phyloP scores from a whole-genome alignment of 768 basidiomycete genomes.

The Boletales sp. region DNA sequence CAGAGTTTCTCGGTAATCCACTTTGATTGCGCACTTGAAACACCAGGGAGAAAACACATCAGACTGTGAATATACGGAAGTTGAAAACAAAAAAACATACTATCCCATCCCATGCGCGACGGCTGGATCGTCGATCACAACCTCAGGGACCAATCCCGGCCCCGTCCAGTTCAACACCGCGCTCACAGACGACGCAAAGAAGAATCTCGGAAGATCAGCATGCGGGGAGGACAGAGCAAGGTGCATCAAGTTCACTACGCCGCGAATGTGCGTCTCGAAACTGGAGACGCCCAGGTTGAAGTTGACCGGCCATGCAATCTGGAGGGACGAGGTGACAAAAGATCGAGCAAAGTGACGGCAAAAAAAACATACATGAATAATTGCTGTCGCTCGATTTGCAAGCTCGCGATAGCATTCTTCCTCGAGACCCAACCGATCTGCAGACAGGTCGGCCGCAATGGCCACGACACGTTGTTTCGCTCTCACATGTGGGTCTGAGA shows the following conservation, averaged over 20 bases:
- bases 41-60: too few relatives aligned
- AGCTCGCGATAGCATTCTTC: conserved; percentile 35
- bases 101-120: conserved; percentile 33
- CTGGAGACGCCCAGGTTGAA: conserved; percentile 40
- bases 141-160: conserved; percentile 18
- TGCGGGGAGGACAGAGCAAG: conserved; percentile 40
- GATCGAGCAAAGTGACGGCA: too few relatives aligned
- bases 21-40: conserved; percentile 31
- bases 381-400: conserved; percentile 34
- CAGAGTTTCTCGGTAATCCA: conserved; percentile 41
- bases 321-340: not conserved
- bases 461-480: conserved; percentile 32
- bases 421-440: conserved; percentile 39
- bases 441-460: conserved; percentile 42
- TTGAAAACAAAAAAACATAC: conserved; percentile 3
- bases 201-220: conserved; percentile 37
- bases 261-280: conserved; percentile 47
- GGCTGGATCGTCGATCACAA: conserved; percentile 20
- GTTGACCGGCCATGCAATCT: conserved; percentile 60
- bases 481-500: not conserved
- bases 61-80: too few relatives aligned
- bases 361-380: conserved; percentile 43
- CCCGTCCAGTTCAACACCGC: conserved; percentile 21
- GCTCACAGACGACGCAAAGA: conserved; percentile 50
- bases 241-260: conserved; percentile 48